These are phyloP conservation scores for Yarrowia galli DNA, from an alignment of 1,139 yeast species.

Conservation along the genomic window DNA sequence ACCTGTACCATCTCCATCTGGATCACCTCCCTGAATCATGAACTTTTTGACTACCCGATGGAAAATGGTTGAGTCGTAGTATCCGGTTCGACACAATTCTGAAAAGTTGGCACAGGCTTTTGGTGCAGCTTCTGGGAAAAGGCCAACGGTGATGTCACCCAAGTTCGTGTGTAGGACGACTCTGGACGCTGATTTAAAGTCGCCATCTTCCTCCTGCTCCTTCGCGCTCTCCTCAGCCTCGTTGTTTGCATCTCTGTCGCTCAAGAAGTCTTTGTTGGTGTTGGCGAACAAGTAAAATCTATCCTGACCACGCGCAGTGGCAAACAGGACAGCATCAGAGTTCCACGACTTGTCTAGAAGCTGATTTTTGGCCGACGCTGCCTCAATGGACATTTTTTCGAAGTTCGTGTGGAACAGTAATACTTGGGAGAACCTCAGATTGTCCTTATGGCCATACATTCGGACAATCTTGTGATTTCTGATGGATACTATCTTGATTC, in stretches of 20 bases:
- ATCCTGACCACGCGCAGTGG: slow-evolving; percentile 50
- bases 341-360: slow-evolving; percentile 51
- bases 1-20: slow-evolving; percentile 60
- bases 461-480: slow-evolving; percentile 48
- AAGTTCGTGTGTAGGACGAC: slow-evolving; percentile 55
- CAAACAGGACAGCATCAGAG: slow-evolving; percentile 52
- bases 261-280: slow-evolving; percentile 43
- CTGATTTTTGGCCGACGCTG: slow-evolving; percentile 54
- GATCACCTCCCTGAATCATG: slow-evolving; percentile 65
- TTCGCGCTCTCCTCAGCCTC: slow-evolving; percentile 18
- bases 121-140: slow-evolving; percentile 55
- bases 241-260: slow-evolving; percentile 30
- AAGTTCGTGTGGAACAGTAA: slow-evolving; percentile 50
- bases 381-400: slow-evolving; percentile 44
- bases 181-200: slow-evolving; percentile 30
- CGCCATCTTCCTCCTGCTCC: background rate
- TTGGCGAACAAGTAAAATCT: slow-evolving; percentile 53
- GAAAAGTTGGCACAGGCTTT: slow-evolving; percentile 58
- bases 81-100: slow-evolving; percentile 52
- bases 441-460: slow-evolving; percentile 52
- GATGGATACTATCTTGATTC: slow-evolving; percentile 53
- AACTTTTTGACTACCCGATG: slow-evolving; percentile 59
- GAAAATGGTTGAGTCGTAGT: slow-evolving; percentile 56
- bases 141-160: slow-evolving; percentile 56
- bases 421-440: slow-evolving; percentile 47